phyloP scores from a whole-genome alignment of 768 basidiomycete genomes.

The Punctularia strigosozonata region DNA sequence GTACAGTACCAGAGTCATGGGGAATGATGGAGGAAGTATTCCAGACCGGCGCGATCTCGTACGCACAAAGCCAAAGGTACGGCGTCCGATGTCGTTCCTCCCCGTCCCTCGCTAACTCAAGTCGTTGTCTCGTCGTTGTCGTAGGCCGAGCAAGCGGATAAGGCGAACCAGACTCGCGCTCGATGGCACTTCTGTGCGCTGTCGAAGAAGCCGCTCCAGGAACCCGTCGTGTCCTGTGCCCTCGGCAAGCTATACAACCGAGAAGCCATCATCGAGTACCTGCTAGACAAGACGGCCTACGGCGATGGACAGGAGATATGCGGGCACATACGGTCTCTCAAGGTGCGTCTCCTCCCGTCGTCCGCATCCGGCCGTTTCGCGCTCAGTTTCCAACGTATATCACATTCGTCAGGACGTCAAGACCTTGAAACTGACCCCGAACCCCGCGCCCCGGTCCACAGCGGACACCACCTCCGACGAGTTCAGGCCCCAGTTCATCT shows the following conservation, averaged over 20 bases:
- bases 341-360: constrained; percentile 48
- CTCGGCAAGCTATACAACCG: constrained; percentile 98
- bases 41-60: constrained; percentile 77
- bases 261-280: constrained; percentile 83
- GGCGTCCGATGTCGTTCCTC: constrained; percentile 1
- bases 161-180: constrained; percentile 78
- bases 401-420: constrained; percentile 67
- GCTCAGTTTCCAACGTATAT: not conserved
- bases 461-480: constrained; percentile 27
- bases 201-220: constrained; percentile 84
- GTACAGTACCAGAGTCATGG: constrained; percentile 32
- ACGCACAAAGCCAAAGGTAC: constrained; percentile 56
- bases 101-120: not conserved
- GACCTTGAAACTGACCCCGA: constrained; percentile 69
- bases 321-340: constrained; percentile 81
- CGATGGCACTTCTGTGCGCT: constrained; percentile 91
- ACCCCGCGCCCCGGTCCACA: constrained; percentile 37
- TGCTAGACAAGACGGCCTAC: constrained; percentile 72
- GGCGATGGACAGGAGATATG: constrained; percentile 91
- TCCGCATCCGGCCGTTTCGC: not conserved
- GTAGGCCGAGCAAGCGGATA: constrained; percentile 81
- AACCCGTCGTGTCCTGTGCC: constrained; percentile 85
- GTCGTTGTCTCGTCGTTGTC: constrained; percentile 1
- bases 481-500: constrained; percentile 59
- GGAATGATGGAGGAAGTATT: constrained; percentile 84